A percentile compares a stretch with the other conserved stretches of the same genome.
phyloP scores from a whole-genome alignment of 192 early-diverging fungal genomes.

The Coemansia sp. region DNA sequence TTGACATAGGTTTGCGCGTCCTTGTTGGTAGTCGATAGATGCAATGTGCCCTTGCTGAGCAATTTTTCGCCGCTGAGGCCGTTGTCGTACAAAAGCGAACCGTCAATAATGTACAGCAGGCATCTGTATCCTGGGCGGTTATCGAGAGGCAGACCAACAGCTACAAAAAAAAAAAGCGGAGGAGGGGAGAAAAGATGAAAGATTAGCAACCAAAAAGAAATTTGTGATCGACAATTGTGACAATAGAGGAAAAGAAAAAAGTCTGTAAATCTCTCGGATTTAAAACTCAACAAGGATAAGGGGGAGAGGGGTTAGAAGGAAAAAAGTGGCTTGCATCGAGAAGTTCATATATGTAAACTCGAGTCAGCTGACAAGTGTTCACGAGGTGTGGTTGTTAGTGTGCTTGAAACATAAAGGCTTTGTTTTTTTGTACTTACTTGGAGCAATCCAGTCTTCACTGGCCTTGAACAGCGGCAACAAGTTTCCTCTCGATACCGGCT shows the following conservation, averaged over 20 bases:
- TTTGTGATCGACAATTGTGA: no score
- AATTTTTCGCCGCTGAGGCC: conserved; percentile 44
- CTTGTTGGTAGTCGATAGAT: conserved; percentile 31
- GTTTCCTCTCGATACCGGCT: conserved; percentile 26
- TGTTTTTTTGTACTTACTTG: conserved; percentile 49
- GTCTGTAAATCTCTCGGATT: no score
- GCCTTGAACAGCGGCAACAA: conserved; percentile 50
- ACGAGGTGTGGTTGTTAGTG: not conserved
- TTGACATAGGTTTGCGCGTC: conserved; percentile 34
- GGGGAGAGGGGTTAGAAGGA: not conserved
- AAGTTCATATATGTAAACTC: conserved; percentile 48
- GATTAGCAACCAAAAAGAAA: conserved; percentile 10
- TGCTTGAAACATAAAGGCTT: not conserved
- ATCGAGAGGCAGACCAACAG: conserved; percentile 41
- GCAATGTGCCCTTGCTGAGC: conserved; percentile 47
- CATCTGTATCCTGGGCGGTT: conserved; percentile 52
- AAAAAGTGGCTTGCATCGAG: conserved; percentile 7
- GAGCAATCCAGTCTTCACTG: conserved; percentile 53
- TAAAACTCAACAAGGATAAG: not conserved
- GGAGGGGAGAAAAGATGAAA: not conserved
- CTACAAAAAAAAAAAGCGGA: conserved; percentile 30
- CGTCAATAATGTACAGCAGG: conserved; percentile 49
- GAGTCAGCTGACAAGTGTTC: not conserved
- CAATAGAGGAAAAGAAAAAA: no score
- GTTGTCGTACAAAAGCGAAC: conserved; percentile 45